A percentile compares a stretch with the other conserved stretches of the same genome.
Evolutionary conservation across 352 stramenopile species (phyloP).

Genomic region (Nothophytophthora sp.): DNA sequence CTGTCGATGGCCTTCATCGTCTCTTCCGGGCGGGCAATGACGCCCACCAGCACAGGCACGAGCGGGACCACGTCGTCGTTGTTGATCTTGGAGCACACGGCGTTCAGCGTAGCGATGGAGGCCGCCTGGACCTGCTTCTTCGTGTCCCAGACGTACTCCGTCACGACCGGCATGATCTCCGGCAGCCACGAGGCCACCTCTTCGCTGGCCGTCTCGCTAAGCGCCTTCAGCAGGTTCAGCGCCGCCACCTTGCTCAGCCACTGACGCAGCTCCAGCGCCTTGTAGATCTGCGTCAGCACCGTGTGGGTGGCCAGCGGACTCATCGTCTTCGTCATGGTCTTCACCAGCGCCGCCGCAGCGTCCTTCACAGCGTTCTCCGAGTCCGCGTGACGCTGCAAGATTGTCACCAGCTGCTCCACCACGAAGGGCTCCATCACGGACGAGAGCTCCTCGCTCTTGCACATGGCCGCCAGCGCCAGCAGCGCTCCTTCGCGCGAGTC

Average conservation of each 20-base stretch:
- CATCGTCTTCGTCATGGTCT: constrained; percentile 38
- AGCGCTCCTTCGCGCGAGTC: constrained; percentile 55
- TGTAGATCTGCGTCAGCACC: constrained; percentile 63
- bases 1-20: constrained; percentile 91
- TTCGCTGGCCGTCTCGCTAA: constrained; percentile 59
- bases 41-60: constrained; percentile 89
- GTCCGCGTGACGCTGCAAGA: constrained; percentile 70
- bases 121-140: constrained; percentile 92
- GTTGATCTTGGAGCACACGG: constrained; percentile 87
- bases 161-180: constrained; percentile 90
- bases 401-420: constrained; percentile 43
- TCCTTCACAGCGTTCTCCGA: constrained; percentile 60
- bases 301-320: constrained; percentile 63
- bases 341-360: constrained; percentile 29
- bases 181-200: constrained; percentile 85
- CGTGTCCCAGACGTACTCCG: constrained; percentile 93
- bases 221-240: constrained; percentile 79
- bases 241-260: constrained; percentile 91
- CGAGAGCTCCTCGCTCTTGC: constrained; percentile 43
- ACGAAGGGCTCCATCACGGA: constrained; percentile 59
- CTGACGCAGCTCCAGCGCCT: constrained; percentile 50
- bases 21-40: constrained; percentile 91
- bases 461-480: constrained; percentile 39
- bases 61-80: constrained; percentile 92
- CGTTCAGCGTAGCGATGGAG: constrained; percentile 68